phyloP scores from a whole-genome alignment of 2,329 filamentous ascomycete species.

The Aspergillus sp. region DNA sequence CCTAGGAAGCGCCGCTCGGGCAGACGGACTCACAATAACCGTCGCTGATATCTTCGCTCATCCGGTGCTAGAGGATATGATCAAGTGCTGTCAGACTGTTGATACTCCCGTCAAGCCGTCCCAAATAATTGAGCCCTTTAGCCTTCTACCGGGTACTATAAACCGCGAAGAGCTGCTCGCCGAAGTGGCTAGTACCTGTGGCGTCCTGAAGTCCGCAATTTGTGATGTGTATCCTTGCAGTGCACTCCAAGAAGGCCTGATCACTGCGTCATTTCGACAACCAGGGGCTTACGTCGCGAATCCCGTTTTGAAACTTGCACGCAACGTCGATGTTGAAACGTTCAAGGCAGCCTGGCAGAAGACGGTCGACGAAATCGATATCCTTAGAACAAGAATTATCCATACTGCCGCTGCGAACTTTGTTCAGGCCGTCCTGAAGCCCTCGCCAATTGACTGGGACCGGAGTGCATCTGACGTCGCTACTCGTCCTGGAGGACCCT shows the following conservation, averaged over 20 bases:
- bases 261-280: constrained; percentile 49
- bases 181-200: constrained; percentile 33
- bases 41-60: constrained; percentile 46
- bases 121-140: constrained; percentile 25
- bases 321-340: constrained; percentile 38
- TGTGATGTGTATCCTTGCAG: constrained; percentile 46
- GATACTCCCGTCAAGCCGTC: not conserved
- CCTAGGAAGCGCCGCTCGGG: constrained; percentile 39
- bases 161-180: constrained; percentile 21
- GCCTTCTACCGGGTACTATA: constrained; percentile 25
- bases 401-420: constrained; percentile 39
- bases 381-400: constrained; percentile 51
- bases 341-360: constrained; percentile 51
- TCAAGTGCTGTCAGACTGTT: constrained; percentile 26
- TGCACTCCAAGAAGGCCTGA: constrained; percentile 46
- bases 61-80: constrained; percentile 47
- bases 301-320: constrained; percentile 42
- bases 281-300: constrained; percentile 51
- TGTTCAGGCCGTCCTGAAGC: constrained; percentile 41
- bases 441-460: not conserved
- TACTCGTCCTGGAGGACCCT: constrained; percentile 36
- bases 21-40: constrained; percentile 36
- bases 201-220: constrained; percentile 29
- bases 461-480: constrained; percentile 29
- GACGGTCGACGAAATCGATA: constrained; percentile 45